These are phyloP conservation scores for Penicillium macrosclerotiorum DNA, from an alignment of 495 filamentous ascomycete genomes.

Conservation along the genomic window DNA sequence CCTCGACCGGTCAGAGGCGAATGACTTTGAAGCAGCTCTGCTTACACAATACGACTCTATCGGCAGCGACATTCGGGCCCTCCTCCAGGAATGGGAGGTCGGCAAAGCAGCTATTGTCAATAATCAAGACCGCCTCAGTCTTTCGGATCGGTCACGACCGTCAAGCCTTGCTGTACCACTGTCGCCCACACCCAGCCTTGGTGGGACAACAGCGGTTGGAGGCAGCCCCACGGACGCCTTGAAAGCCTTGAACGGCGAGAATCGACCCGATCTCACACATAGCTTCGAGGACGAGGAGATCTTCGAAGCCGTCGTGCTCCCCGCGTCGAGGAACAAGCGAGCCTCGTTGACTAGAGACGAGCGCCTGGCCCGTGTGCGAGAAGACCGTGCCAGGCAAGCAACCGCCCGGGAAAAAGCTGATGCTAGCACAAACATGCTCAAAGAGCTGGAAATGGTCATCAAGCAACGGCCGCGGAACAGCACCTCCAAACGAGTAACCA, in stretches of 20 bases:
- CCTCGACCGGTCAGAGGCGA: constrained; percentile 69
- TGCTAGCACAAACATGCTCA: constrained; percentile 82
- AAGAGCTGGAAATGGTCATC: constrained; percentile 86
- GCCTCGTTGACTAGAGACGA: constrained; percentile 81
- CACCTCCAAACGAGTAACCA: constrained; percentile 50
- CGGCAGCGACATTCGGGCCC: constrained; percentile 74
- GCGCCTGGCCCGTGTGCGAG: constrained; percentile 81
- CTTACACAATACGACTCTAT: constrained; percentile 93
- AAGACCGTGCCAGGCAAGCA: constrained; percentile 73
- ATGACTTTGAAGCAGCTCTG: constrained; percentile 65
- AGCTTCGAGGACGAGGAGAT: constrained; percentile 64
- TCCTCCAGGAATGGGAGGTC: constrained; percentile 89
- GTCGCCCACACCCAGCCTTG: constrained; percentile 76
- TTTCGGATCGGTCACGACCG: constrained; percentile 62
- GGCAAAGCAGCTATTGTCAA: constrained; percentile 73
- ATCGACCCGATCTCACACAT: constrained; percentile 31
- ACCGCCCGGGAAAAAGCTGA: constrained; percentile 67
- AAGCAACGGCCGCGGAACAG: constrained; percentile 63
- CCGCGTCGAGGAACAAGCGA: constrained; percentile 56
- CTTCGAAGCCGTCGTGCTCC: constrained; percentile 84
- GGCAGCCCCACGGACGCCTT: constrained; percentile 75
- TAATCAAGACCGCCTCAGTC: constrained; percentile 58
- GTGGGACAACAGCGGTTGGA: constrained; percentile 83
- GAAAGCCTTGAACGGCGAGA: constrained; percentile 69
- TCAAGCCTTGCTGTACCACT: constrained; percentile 68